These are phyloP conservation scores for Grosmannia serpens DNA, from an alignment of 2,329 filamentous ascomycete species.

Conservation along the genomic window DNA sequence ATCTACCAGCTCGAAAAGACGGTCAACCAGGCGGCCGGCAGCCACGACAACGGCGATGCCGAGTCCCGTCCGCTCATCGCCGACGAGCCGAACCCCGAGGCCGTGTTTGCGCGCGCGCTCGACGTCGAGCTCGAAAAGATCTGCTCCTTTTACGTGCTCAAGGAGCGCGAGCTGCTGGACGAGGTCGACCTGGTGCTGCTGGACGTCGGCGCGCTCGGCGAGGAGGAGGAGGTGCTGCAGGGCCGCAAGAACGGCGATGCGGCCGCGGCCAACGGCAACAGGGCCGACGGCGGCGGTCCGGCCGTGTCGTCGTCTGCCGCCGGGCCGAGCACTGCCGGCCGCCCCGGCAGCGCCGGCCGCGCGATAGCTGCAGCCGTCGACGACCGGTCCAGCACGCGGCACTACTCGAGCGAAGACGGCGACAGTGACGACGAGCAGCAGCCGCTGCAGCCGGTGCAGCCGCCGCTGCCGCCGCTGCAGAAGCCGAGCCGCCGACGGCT, in stretches of 20 bases:
- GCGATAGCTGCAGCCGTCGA: neutral
- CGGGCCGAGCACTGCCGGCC: neutral
- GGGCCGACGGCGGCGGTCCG: conserved; percentile 4
- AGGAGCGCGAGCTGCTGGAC: conserved; percentile 76
- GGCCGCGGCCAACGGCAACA: neutral
- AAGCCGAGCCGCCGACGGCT: neutral
- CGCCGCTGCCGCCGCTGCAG: no score
- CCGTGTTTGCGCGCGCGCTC: conserved; percentile 68
- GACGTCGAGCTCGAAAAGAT: conserved; percentile 92
- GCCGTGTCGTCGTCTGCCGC: conserved; percentile 5
- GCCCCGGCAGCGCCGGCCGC: conserved; percentile 10
- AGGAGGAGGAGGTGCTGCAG: conserved; percentile 33
- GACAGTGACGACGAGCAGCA: conserved; percentile 48
- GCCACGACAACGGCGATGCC: conserved; percentile 55
- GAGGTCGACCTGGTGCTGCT: conserved; percentile 68
- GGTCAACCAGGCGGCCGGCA: conserved; percentile 41
- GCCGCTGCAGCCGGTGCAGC: conserved; percentile 2
- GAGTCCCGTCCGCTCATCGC: conserved; percentile 77
- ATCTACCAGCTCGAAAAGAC: conserved; percentile 94
- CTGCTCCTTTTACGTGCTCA: conserved; percentile 76
- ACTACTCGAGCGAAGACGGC: conserved; percentile 44
- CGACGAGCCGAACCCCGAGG: conserved; percentile 58
- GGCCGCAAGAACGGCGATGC: neutral
- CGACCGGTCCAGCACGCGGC: conserved; percentile 26
- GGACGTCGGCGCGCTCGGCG: conserved; percentile 60